phyloP scores from a whole-genome alignment of 2,329 filamentous ascomycete genomes.

The Myriangium duriaei region DNA sequence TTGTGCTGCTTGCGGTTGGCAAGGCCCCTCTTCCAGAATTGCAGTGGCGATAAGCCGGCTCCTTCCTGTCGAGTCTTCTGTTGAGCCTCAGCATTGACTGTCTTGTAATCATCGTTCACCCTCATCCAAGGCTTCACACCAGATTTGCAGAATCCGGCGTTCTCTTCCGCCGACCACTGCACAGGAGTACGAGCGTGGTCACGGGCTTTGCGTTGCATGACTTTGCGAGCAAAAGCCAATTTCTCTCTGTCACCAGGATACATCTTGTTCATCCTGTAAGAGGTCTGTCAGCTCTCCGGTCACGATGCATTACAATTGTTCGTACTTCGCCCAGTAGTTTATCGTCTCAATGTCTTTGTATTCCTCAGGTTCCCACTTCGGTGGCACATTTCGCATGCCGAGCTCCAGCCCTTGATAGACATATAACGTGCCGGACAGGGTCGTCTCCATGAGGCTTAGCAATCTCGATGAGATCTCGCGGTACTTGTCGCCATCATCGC shows the following conservation, averaged over 20 bases:
- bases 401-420: conserved; percentile 41
- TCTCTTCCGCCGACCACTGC: conserved; percentile 46
- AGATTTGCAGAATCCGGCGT: conserved; percentile 49
- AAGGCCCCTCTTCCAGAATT: conserved; percentile 49
- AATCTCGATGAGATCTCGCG: conserved; percentile 36
- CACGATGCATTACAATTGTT: background rate
- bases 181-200: conserved; percentile 58
- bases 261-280: conserved; percentile 25
- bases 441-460: conserved; percentile 35
- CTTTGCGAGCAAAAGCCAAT: conserved; percentile 36
- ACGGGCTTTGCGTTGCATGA: conserved; percentile 47
- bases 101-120: conserved; percentile 40
- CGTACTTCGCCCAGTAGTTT: conserved; percentile 40
- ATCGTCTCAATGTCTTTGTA: conserved; percentile 42
- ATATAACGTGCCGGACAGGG: conserved; percentile 37
- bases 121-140: conserved; percentile 48
- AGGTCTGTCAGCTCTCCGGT: conserved; percentile 6
- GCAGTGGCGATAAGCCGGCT: conserved; percentile 37
- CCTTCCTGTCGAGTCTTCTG: conserved; percentile 16
- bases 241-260: conserved; percentile 22
- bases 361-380: conserved; percentile 31
- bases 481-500: conserved; percentile 34
- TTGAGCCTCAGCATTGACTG: conserved; percentile 48
- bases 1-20: conserved; percentile 42
- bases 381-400: conserved; percentile 38